phyloP scores from a whole-genome alignment of 176 grass and related monocot species.

The Cenchrus purpureus region DNA sequence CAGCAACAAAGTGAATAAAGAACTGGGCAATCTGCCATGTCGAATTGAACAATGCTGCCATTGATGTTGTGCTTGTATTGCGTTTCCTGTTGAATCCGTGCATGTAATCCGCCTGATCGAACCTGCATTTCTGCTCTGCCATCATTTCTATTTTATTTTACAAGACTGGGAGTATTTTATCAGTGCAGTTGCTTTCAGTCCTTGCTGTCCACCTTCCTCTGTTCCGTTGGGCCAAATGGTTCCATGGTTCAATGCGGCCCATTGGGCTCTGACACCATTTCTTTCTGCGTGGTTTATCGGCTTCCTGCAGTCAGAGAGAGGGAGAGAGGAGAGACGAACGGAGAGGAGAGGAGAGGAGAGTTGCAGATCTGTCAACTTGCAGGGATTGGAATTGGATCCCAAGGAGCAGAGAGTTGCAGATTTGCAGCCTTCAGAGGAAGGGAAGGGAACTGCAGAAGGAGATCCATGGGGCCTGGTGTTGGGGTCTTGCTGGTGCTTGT shows the following conservation, averaged over 20 bases:
- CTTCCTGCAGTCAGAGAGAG: background rate
- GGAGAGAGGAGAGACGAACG: background rate
- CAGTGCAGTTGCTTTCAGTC: background rate
- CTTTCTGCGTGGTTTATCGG: background rate
- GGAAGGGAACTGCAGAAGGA: conserved; percentile 15
- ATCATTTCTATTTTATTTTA: background rate
- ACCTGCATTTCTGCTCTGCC: conserved; percentile 25
- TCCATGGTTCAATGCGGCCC: background rate
- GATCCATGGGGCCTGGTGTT: conserved; percentile 23
- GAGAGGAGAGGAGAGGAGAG: background rate
- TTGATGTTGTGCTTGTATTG: background rate
- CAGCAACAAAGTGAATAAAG: background rate
- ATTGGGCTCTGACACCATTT: conserved; percentile 38
- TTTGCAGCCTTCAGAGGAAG: background rate
- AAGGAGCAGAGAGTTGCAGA: background rate
- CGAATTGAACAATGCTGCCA: background rate
- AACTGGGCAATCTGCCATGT: conserved; percentile 1
- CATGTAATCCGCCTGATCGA: conserved; percentile 38
- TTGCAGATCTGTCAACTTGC: conserved; percentile 21
- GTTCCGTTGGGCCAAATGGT: conserved; percentile 16
- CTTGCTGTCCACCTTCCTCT: background rate
- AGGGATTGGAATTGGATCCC: conserved; percentile 28
- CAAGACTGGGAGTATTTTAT: conserved; percentile 17
- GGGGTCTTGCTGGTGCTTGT: conserved; percentile 29
- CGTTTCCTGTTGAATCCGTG: conserved; percentile 7